Evolutionary conservation across 352 stramenopile species (phyloP).

Genomic region (Peronospora belbahrii): DNA sequence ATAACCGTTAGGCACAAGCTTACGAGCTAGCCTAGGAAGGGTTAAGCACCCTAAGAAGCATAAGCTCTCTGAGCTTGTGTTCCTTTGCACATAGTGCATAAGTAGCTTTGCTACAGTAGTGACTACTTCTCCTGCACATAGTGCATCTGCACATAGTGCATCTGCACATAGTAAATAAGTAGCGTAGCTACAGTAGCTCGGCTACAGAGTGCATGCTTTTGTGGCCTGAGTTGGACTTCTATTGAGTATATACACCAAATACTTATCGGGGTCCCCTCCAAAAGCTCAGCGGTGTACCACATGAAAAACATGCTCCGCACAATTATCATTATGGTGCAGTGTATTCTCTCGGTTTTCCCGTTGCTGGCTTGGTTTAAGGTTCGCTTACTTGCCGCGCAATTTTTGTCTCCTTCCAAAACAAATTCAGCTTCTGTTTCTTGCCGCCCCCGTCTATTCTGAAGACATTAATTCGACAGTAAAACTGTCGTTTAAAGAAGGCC

Average conservation of each 20-base stretch:
- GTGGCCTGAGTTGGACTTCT: too few relatives aligned
- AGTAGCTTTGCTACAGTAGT: too few relatives aligned
- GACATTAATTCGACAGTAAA: neutral
- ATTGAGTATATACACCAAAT: constrained; percentile 19
- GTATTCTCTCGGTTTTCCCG: constrained; percentile 26
- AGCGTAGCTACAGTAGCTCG: too few relatives aligned
- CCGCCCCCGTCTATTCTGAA: neutral
- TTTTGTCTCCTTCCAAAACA: neutral
- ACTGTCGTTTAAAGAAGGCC: neutral
- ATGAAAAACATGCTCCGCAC: constrained; percentile 26
- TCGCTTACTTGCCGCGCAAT: neutral
- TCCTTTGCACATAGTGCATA: too few relatives aligned
- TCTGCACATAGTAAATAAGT: too few relatives aligned
- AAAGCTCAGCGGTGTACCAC: constrained; percentile 13
- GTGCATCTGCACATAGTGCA: too few relatives aligned
- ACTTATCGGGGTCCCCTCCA: constrained; percentile 22
- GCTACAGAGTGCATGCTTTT: too few relatives aligned
- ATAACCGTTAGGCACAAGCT: too few relatives aligned
- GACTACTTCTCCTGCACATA: too few relatives aligned
- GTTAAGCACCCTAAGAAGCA: too few relatives aligned
- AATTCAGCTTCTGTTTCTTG: neutral
- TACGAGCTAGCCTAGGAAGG: too few relatives aligned
- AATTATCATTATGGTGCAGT: constrained; percentile 30
- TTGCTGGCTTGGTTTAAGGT: constrained; percentile 4
- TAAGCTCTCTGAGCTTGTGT: too few relatives aligned